Conservation (phyloP, 2,329 filamentous ascomycete species). For the Aspergillus sp. region DNA sequence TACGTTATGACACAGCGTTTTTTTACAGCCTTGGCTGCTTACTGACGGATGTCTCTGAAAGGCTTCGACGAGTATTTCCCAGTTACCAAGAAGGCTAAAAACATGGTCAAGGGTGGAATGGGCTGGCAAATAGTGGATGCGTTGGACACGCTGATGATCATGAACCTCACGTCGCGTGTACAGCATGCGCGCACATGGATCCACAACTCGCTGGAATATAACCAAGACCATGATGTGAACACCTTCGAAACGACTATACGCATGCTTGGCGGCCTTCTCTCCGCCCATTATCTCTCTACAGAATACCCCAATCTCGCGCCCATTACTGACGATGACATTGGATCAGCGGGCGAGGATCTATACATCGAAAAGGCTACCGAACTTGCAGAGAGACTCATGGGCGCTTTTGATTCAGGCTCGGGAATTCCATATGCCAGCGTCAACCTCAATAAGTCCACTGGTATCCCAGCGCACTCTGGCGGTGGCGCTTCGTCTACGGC, state of each 20-base stretch:
- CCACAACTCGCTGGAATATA: constrained; percentile 73
- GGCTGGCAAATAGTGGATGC: constrained; percentile 99
- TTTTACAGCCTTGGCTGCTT: not conserved
- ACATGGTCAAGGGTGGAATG: constrained; percentile 86
- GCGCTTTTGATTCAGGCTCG: constrained; percentile 82
- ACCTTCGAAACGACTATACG: constrained; percentile 98
- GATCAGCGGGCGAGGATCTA: constrained; percentile 77
- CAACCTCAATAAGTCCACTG: constrained; percentile 74
- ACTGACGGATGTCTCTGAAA: constrained; percentile 12
- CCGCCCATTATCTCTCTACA: constrained; percentile 91
- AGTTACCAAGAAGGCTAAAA: constrained; percentile 70
- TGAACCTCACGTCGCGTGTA: constrained; percentile 89
- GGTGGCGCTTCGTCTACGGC: constrained; percentile 89
- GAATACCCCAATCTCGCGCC: constrained; percentile 78
- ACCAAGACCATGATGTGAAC: constrained; percentile 93
- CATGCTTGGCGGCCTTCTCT: constrained; percentile 90
- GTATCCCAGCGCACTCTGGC: constrained; percentile 79
- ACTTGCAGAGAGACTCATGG: constrained; percentile 79
- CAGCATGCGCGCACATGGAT: constrained; percentile 88
- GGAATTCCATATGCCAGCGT: constrained; percentile 90
- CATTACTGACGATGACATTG: constrained; percentile 68
- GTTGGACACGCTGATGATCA: constrained; percentile 94
- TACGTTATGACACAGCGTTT: constrained; percentile 46
- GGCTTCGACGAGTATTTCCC: constrained; percentile 77
- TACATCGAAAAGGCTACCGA: constrained; percentile 96